Evolutionary conservation across 345 rosid genomes (phyloP), one percentile per base, ranked within the genome.

Genomic region (Acer saccharum): DNA sequence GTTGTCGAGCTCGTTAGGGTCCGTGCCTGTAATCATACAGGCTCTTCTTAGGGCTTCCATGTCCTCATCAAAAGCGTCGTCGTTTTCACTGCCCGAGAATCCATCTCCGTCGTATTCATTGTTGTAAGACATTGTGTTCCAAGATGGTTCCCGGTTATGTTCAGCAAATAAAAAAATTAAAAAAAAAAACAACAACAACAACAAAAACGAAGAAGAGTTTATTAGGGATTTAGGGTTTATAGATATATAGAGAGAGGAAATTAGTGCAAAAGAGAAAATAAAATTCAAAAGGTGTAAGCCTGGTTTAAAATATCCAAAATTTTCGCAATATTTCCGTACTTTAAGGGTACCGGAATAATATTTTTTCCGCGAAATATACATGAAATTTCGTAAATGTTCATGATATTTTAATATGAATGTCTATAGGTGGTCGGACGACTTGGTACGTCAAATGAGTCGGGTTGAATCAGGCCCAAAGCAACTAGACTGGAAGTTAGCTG

Each of bases 31-130:
- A 14, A 84, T 73, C 14, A 84, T 65, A 83, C 93, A 95, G 61
- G 98, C 98, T 65, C 84, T 90, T 79, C 91, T 83, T 67, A 95
- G 81, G 29, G 93, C 94, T 76, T 93, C 99, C 85, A 93, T 76
- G 83, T 92, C 99, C 68, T 91, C 93, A 2, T 80, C 83, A 29
- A 96, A 88, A 35, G 77, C 89, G 48, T 85, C 89, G 60, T 78
- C 88, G 64, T 78, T 82, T 1, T 86, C 93, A 46, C 80, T 86
- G 77, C 39, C 77, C 73, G 85, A 83, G 11, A 74, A 64, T 41
- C 79, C 85, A 2, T 79, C 89, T 6, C 78, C 91, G 64, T 78
- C 86, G 5, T 81, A 90, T 55, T 81, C 89, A 83, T 61, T 76
- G 18, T 18, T 74, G 20, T 39, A 79, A 70, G 85, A 85, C 93